Evolutionary conservation across 495 filamentous ascomycete species (phyloP), one percentile per base, ranked within the genome.

Genomic region (Ramalina intermedia): DNA sequence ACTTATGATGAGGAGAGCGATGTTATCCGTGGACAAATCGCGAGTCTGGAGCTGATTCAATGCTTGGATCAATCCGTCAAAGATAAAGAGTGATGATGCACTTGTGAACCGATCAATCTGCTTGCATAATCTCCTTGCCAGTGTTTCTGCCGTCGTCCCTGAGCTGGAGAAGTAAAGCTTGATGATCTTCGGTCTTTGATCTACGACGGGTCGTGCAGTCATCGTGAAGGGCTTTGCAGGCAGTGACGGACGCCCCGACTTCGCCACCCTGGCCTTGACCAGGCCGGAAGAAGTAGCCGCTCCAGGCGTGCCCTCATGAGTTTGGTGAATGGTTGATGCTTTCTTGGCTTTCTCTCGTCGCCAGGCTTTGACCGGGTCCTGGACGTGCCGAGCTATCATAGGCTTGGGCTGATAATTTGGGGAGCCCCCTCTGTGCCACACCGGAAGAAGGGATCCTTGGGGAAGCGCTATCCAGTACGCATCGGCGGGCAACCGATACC

Each of bases 341-440:
- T 33, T 33, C 8, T 13, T 33, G 12, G 11, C 16, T 23, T 54
- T 55, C 42, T 55, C 49, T 33, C 58, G 46, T 39, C 46, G 39
- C 59, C 58, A 62, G 17, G 48, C 53, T 38, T 61, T 57, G 36
- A 61, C 48, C 20, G 59, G 58, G 40, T 62, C 56, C 45, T 56
- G 50, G 18, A 46, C 47, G 41, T 61, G 58, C 23, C 44, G 51
- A 24, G 49, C 46, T 26, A 62, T 62, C 55, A 62, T 50, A 4
- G 58, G 59, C 48, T 61, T 62, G 18, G 59, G 59, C 40, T 62
- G 58, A 29, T 62, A 62, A 23, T 61, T 55, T 4, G 59, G 59
- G 16, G 55, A 45, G 8, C 59, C 59, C 6, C 58, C 59, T 38
- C 55, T 47, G 45, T 62, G 59, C 59, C 59, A 62, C 6, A 62